These are phyloP conservation scores for Vicia sativa DNA, from an alignment of 306 rosid genomes.

Conservation along the genomic window DNA sequence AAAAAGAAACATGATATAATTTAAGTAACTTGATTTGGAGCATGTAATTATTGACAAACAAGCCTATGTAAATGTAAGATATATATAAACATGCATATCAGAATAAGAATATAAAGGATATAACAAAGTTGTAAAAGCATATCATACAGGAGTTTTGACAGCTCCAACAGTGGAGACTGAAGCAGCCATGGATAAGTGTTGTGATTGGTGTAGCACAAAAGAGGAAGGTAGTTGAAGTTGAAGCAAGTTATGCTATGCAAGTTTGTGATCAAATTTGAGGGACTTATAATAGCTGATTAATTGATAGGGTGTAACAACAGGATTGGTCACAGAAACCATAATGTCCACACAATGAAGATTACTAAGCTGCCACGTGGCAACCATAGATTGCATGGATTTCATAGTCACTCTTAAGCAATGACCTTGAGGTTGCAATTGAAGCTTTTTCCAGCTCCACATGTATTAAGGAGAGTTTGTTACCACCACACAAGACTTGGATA, in stretches of 20 bases:
- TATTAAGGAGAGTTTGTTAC: conserved; percentile 35
- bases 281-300: conserved; percentile 60
- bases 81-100: too few relatives aligned
- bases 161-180: conserved; percentile 81
- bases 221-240: neutral
- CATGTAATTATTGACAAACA: too few relatives aligned
- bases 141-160: conserved; percentile 69
- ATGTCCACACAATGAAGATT: conserved; percentile 77
- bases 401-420: conserved; percentile 13
- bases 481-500: conserved; percentile 55
- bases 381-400: conserved; percentile 20
- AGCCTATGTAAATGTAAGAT: too few relatives aligned
- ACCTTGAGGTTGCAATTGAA: conserved; percentile 51
- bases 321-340: conserved; percentile 44
- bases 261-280: conserved; percentile 15
- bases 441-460: conserved; percentile 62
- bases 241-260: conserved; percentile 35
- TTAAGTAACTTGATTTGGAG: too few relatives aligned
- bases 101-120: too few relatives aligned
- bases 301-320: conserved; percentile 46
- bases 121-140: too few relatives aligned
- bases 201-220: conserved; percentile 1
- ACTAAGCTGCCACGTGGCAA: conserved; percentile 65
- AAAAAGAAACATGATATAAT: too few relatives aligned
- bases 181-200: conserved; percentile 64